Percentiles rank a stretch among this genome's conserved stretches.
Conservation (phyloP, 75 land plant genomes). For the Pseudotsuga menziesii region DNA sequence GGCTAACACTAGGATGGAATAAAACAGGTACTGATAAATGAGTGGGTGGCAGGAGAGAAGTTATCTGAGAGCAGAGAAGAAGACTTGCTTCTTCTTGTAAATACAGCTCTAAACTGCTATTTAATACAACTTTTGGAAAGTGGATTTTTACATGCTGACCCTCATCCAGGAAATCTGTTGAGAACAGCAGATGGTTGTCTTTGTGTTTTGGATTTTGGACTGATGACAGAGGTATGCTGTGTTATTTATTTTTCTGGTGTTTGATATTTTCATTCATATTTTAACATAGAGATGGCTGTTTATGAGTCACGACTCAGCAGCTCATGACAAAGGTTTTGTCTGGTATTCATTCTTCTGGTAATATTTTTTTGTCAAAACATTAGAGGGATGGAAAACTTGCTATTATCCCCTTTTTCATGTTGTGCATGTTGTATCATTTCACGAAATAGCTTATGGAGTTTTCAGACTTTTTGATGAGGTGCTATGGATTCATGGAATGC, state of each 20-base stretch:
- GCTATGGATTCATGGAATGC: too few species aligned
- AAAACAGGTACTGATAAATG: slow-evolving; percentile 35
- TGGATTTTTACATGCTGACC: slow-evolving; percentile 61
- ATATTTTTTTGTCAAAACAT: background rate
- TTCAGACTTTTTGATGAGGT: background rate
- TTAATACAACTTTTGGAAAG: slow-evolving; percentile 44
- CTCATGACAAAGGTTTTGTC: background rate
- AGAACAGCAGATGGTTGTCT: slow-evolving; percentile 27
- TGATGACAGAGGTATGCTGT: slow-evolving; percentile 42
- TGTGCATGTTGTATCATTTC: background rate
- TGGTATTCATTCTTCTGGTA: background rate
- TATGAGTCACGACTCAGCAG: background rate
- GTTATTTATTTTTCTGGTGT: background rate
- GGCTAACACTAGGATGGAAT: background rate
- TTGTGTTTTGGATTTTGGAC: slow-evolving; percentile 11
- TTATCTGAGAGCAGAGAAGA: slow-evolving; percentile 42
- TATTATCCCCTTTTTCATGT: background rate
- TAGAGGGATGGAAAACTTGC: background rate
- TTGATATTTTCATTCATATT: background rate
- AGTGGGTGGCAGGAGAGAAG: slow-evolving; percentile 54
- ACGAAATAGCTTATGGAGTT: background rate
- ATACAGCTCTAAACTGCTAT: slow-evolving; percentile 49
- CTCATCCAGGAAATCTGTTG: slow-evolving; percentile 54
- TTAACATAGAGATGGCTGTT: background rate
- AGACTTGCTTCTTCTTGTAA: slow-evolving; percentile 35